Evolutionary conservation across 2,329 filamentous ascomycete species (phyloP).

Genomic region (Fusarium miscanthi): DNA sequence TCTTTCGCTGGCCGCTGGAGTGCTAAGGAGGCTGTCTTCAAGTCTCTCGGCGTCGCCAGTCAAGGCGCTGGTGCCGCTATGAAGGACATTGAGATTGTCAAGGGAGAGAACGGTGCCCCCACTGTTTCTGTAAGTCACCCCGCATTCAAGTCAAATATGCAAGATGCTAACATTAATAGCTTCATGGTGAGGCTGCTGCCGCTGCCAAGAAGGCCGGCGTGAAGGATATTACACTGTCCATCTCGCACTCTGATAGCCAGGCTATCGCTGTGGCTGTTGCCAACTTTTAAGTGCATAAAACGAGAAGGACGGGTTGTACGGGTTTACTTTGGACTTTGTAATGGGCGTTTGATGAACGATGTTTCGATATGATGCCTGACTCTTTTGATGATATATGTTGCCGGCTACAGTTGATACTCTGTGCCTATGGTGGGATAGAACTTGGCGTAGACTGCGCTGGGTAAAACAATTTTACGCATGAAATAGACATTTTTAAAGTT

Average conservation of each 20-base stretch:
- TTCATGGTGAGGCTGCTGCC: constrained; percentile 84
- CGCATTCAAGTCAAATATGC: neutral
- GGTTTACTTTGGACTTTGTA: constrained; percentile 35
- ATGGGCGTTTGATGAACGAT: constrained; percentile 44
- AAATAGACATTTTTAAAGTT: constrained; percentile 39
- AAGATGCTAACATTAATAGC: constrained; percentile 65
- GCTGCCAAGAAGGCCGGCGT: constrained; percentile 89
- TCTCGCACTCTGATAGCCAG: constrained; percentile 94
- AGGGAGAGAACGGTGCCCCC: constrained; percentile 84
- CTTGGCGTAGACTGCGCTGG: constrained; percentile 18
- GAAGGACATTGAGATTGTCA: constrained; percentile 93
- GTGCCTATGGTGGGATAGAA: constrained; percentile 28
- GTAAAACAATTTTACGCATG: constrained; percentile 36
- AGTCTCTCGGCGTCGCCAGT: constrained; percentile 88
- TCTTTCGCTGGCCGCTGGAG: constrained; percentile 97
- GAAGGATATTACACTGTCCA: constrained; percentile 90
- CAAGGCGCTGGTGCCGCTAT: constrained; percentile 89
- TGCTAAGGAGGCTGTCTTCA: constrained; percentile 99
- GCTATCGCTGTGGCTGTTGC: constrained; percentile 94
- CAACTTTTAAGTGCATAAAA: constrained; percentile 67
- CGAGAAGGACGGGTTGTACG: constrained; percentile 23
- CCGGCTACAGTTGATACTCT: constrained; percentile 17
- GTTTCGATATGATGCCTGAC: constrained; percentile 41
- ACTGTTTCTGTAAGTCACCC: constrained; percentile 78
- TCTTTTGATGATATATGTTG: constrained; percentile 37